Conservation (phyloP, 2,329 filamentous ascomycete species). For the Sarocladiaceae sp. region DNA sequence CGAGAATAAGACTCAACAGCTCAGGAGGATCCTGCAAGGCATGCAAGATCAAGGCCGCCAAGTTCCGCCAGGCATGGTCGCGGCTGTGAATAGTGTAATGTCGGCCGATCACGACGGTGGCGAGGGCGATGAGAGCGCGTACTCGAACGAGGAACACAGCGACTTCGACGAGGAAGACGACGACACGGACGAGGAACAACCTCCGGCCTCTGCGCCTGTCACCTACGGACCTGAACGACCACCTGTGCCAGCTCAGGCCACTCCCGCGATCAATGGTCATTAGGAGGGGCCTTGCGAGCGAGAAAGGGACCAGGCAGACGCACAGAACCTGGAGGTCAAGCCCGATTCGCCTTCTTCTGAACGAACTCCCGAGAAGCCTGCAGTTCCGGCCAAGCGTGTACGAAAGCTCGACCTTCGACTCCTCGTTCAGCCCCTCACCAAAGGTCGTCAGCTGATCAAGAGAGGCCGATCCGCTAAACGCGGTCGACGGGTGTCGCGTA, state of each 20-base stretch:
- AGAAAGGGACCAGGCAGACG: not conserved
- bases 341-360: not conserved
- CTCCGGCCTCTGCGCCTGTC: conserved; percentile 25
- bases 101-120: conserved; percentile 42
- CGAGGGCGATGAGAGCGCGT: conserved; percentile 10
- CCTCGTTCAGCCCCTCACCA: not conserved
- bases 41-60: conserved; percentile 94
- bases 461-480: not conserved
- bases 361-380: no score
- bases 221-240: conserved; percentile 44
- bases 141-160: conserved; percentile 48
- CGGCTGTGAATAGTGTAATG: conserved; percentile 54
- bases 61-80: conserved; percentile 56
- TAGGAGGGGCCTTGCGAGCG: conserved; percentile 24
- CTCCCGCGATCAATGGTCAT: conserved; percentile 35
- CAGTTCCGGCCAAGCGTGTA: no score
- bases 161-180: conserved; percentile 60
- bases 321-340: not conserved
- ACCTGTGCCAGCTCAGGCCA: conserved; percentile 24
- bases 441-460: not conserved
- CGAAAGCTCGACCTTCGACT: not conserved
- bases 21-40: conserved; percentile 89
- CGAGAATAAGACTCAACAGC: conserved; percentile 76
- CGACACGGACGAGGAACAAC: conserved; percentile 48
- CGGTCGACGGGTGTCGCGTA: no score